Percentiles rank a stretch among this genome's conserved stretches.
Conservation (phyloP, 108 stramenopile species). For the Poteriospumella lacustris region DNA sequence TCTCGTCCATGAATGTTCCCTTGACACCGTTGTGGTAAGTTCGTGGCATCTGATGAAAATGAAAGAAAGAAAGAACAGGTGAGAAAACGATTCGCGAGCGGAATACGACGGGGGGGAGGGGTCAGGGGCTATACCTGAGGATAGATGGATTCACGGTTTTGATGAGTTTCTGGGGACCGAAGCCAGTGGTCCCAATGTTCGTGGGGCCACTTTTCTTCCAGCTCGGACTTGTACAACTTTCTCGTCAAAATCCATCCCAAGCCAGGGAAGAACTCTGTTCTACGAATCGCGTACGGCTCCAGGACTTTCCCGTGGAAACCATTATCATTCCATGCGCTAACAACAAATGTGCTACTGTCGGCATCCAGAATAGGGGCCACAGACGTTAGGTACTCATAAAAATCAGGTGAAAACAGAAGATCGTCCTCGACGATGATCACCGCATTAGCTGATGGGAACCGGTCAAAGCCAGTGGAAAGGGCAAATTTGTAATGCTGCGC, state of each 20-base stretch:
- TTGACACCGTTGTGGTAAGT: slow-evolving; percentile 54
- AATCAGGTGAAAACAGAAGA: slow-evolving; percentile 56
- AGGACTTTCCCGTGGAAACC: slow-evolving; percentile 37
- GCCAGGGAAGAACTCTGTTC: slow-evolving; percentile 59
- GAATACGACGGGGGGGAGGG: too few relatives aligned
- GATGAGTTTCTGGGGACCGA: slow-evolving; percentile 34
- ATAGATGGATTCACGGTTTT: slow-evolving; percentile 45
- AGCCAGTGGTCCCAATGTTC: slow-evolving; percentile 63
- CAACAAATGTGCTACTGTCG: slow-evolving; percentile 50
- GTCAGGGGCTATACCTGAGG: too few relatives aligned
- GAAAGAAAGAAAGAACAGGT: too few relatives aligned
- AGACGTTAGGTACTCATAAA: slow-evolving; percentile 44
- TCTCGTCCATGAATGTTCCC: slow-evolving; percentile 57
- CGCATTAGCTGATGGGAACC: slow-evolving; percentile 28
- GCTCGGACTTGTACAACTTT: slow-evolving; percentile 50
- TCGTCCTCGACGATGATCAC: slow-evolving; percentile 61
- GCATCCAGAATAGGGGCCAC: slow-evolving; percentile 42
- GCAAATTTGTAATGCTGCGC: slow-evolving; percentile 53
- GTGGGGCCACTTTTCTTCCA: slow-evolving; percentile 45
- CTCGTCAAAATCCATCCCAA: slow-evolving; percentile 59
- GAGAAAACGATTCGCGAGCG: too few relatives aligned
- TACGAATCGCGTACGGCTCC: slow-evolving; percentile 29
- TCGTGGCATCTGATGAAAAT: too few relatives aligned
- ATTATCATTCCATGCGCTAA: slow-evolving; percentile 61
- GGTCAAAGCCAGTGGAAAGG: slow-evolving; percentile 24